These are phyloP conservation scores for Candida frijolesensis DNA, from an alignment of 1,139 yeast species.

Conservation along the genomic window DNA sequence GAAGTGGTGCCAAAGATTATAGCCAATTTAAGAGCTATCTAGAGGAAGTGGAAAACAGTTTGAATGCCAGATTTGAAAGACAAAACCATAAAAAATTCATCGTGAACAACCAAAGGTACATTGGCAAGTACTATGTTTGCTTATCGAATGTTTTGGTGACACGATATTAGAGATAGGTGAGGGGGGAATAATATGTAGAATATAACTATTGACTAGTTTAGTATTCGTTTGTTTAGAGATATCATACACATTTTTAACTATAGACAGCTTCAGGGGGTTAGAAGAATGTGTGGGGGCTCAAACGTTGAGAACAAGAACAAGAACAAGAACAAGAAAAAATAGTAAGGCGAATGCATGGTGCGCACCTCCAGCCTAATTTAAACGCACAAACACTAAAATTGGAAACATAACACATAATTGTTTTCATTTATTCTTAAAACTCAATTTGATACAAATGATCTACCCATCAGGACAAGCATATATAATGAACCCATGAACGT, in stretches of 20 bases:
- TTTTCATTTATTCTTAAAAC: conserved; percentile 2
- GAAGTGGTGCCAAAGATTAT: conserved; percentile 8
- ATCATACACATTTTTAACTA: background rate
- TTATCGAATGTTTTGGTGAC: conserved; percentile 4
- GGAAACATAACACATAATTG: background rate
- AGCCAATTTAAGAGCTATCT: conserved; percentile 15
- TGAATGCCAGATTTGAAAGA: conserved; percentile 11
- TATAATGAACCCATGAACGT: too few species aligned
- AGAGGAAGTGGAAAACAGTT: conserved; percentile 16
- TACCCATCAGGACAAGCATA: too few species aligned
- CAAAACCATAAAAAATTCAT: conserved; percentile 6
- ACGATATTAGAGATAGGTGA: background rate
- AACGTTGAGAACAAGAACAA: too few species aligned
- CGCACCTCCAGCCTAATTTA: too few species aligned
- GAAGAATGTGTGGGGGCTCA: too few species aligned
- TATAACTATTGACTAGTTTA: too few species aligned
- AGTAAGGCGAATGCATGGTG: too few species aligned
- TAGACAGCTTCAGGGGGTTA: too few species aligned
- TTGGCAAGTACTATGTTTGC: conserved; percentile 10
- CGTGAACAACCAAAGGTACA: conserved; percentile 7
- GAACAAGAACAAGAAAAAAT: too few species aligned
- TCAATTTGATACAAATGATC: background rate
- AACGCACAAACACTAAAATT: too few species aligned
- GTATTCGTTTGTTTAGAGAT: too few species aligned
- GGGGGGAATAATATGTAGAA: background rate